Conservation (phyloP, 371 early-diverging fungal genomes). For the Lichtheimia hyalospora region DNA sequence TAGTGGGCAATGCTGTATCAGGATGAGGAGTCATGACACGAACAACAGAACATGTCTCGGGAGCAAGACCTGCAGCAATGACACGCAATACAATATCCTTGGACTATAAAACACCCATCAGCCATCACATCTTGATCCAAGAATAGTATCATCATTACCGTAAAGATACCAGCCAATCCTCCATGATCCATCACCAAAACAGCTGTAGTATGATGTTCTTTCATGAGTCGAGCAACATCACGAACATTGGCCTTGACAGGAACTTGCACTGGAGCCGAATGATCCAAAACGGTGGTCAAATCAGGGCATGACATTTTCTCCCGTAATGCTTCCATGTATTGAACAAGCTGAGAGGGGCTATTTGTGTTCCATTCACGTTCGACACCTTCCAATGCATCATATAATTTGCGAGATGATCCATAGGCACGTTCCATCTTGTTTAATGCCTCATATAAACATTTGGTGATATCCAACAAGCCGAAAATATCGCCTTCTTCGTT, state of each 20-base stretch:
- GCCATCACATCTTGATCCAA: background rate
- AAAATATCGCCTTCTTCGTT: constrained; percentile 88
- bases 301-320: constrained; percentile 91
- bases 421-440: constrained; percentile 92
- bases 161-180: constrained; percentile 92
- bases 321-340: constrained; percentile 75
- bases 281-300: constrained; percentile 79
- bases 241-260: constrained; percentile 79
- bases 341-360: constrained; percentile 57
- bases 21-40: constrained; percentile 99
- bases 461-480: constrained; percentile 95
- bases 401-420: constrained; percentile 81
- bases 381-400: constrained; percentile 92
- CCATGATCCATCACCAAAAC: constrained; percentile 86
- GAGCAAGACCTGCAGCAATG: constrained; percentile 91
- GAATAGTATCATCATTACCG: constrained; percentile 21
- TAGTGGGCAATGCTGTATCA: constrained; percentile 83
- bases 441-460: constrained; percentile 91
- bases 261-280: constrained; percentile 73
- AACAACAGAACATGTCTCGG: constrained; percentile 88
- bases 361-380: constrained; percentile 80
- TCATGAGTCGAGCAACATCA: constrained; percentile 93
- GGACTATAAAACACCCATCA: constrained; percentile 28
- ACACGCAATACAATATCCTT: constrained; percentile 95
- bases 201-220: constrained; percentile 84